Evolutionary conservation across 148 eudicot species (phyloP).

Genomic region (Talinum fruticosum): DNA sequence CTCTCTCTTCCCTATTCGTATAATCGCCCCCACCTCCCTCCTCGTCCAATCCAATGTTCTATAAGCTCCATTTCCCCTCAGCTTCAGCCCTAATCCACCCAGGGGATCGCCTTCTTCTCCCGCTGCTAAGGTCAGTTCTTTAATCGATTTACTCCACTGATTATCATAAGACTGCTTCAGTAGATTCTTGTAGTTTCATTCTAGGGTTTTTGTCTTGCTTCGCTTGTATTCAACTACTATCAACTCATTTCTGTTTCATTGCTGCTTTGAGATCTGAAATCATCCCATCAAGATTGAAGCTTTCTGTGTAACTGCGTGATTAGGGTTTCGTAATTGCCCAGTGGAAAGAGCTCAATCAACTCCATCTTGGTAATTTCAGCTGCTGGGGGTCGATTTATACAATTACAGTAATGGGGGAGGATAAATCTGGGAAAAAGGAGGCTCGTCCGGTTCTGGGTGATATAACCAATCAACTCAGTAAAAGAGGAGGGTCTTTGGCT

Average conservation of each 20-base stretch:
- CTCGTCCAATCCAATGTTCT: neutral
- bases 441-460: constrained; percentile 45
- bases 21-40: neutral
- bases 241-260: too few species aligned
- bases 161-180: neutral
- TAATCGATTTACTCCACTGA: neutral
- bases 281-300: neutral
- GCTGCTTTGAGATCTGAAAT: neutral
- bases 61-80: too few species aligned
- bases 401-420: constrained; percentile 35
- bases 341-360: neutral
- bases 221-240: neutral
- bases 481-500: constrained; percentile 47
- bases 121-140: neutral
- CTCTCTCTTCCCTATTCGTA: neutral
- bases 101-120: neutral
- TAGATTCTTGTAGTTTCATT: neutral
- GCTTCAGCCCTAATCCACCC: neutral
- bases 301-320: neutral
- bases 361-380: neutral
- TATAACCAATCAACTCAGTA: constrained; percentile 55
- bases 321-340: neutral
- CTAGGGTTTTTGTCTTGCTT: neutral
- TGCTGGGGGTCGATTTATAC: neutral
- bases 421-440: constrained; percentile 28